A percentile compares a stretch with the other conserved stretches of the same genome.
These are phyloP conservation scores for Ampelocalamus luodianensis DNA, from an alignment of 176 grass and related monocot genomes.

Conservation along the genomic window DNA sequence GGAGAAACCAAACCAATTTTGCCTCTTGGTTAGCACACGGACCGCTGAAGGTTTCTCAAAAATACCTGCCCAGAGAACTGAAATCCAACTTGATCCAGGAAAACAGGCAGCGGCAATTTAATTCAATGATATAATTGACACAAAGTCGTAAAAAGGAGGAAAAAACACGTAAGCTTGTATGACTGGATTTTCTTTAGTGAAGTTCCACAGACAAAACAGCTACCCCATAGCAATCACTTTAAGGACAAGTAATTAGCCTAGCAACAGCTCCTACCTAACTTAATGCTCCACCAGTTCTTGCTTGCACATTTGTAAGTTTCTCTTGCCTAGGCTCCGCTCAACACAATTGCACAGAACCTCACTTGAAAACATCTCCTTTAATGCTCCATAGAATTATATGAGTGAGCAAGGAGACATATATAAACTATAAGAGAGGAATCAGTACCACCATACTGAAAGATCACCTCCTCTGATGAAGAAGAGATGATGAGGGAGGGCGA, in stretches of 20 bases:
- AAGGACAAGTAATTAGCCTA: conserved; percentile 70
- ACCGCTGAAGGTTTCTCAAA: conserved; percentile 16
- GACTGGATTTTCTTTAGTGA: conserved; percentile 40
- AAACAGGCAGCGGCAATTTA: background rate
- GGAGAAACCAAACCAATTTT: background rate
- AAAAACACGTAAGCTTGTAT: conserved; percentile 28
- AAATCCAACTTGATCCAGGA: conserved; percentile 32
- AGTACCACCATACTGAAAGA: conserved; percentile 44
- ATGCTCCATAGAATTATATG: conserved; percentile 38
- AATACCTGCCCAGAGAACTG: conserved; percentile 23
- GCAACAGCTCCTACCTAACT: conserved; percentile 78
- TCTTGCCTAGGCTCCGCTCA: conserved; percentile 33
- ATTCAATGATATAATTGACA: conserved; percentile 11
- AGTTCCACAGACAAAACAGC: conserved; percentile 52
- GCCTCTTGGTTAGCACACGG: conserved; percentile 1
- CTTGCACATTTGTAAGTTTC: conserved; percentile 49
- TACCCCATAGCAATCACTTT: conserved; percentile 76
- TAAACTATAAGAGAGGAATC: conserved; percentile 37
- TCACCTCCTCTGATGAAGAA: conserved; percentile 42
- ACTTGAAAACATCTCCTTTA: conserved; percentile 46
- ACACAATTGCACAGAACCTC: conserved; percentile 41
- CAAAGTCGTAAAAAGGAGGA: background rate
- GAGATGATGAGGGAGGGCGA: conserved; percentile 75
- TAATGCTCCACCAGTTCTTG: conserved; percentile 51
- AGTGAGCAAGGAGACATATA: conserved; percentile 45